A percentile compares a stretch with the other conserved stretches of the same genome.
Conservation (phyloP, 2,329 filamentous ascomycete genomes). For the Aspergillus hortae region DNA sequence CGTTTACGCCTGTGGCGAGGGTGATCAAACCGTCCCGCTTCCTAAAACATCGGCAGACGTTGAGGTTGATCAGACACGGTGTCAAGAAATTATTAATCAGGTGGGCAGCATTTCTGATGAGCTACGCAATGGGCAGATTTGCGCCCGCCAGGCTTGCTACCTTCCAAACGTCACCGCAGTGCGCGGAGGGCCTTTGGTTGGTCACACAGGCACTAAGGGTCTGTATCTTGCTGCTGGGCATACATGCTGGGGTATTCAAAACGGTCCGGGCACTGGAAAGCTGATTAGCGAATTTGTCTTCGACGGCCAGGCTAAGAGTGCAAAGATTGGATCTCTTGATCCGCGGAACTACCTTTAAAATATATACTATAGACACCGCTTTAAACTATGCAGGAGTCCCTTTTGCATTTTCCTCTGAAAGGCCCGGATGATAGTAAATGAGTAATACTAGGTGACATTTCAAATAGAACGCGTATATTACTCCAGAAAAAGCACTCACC, state of each 20-base stretch:
- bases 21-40: conserved; percentile 70
- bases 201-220: conserved; percentile 67
- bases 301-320: conserved; percentile 66
- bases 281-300: conserved; percentile 76
- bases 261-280: conserved; percentile 82
- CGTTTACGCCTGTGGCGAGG: conserved; percentile 91
- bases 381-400: not conserved
- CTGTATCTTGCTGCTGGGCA: conserved; percentile 83
- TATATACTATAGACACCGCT: conserved; percentile 3
- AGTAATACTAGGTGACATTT: not conserved
- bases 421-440: not conserved
- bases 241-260: conserved; percentile 98
- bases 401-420: not conserved
- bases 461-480: too few species aligned
- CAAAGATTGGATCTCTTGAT: conserved; percentile 63
- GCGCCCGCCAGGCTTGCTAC: conserved; percentile 85
- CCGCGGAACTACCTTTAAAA: conserved; percentile 55
- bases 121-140: conserved; percentile 65
- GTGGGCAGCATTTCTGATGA: conserved; percentile 55
- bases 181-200: conserved; percentile 70
- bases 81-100: conserved; percentile 81
- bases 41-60: conserved; percentile 75
- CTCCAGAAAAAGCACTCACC: too few species aligned
- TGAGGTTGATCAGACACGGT: conserved; percentile 68
- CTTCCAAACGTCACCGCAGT: conserved; percentile 66